Evolutionary conservation across 768 basidiomycete genomes (phyloP), one percentile per base, ranked within the genome.

Genomic region (Kwoniella dendrophila): DNA sequence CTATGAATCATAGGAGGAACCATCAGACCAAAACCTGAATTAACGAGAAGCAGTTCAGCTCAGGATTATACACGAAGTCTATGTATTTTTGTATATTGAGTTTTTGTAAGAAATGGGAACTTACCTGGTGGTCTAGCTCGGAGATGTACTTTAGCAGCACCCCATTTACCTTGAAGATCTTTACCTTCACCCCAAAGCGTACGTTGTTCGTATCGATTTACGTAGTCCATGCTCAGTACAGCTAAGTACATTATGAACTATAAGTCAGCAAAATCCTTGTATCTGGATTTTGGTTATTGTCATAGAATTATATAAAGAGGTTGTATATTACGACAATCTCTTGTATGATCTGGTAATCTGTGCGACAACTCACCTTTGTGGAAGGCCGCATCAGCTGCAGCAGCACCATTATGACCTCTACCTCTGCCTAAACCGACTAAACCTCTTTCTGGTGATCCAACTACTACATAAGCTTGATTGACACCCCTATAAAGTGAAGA

Each of bases 141-240:
- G 71, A 98, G 79, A 66, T 90, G 84, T 66, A 98, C 82, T 63
- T 84, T 84, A 7, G 90, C 92, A 14, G 89, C 83, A 18, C 93
- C 92, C 64, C 91, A 86, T 81, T 98, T 99, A 66, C 82, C 83
- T 54, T 84, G 82, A 82, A 94, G 85, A 54, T 92, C 89, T 48
- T 62, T 50, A 8, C 73, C 79, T 45, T 59, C 63, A 22, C 92
- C 91, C 90, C 91, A 97, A 18, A 96, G 83, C n/a, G 96, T 98
- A 52, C 96, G 85, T 66, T 86, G 82, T 79, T 99, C 95, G 79
- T 92, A 97, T n/a, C 92, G 86, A 67, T 90, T 88, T 56, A 99
- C 91, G 71, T 83, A 88, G 79, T 97, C 96, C 88, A 97, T 88
- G 73, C 87, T 89, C 64, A 88, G 84, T 29, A 95, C 82, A 1